Evolutionary conservation across 2,329 filamentous ascomycete species (phyloP), one percentile per base, ranked within the genome.

Genomic region (Exophiala bonariae): DNA sequence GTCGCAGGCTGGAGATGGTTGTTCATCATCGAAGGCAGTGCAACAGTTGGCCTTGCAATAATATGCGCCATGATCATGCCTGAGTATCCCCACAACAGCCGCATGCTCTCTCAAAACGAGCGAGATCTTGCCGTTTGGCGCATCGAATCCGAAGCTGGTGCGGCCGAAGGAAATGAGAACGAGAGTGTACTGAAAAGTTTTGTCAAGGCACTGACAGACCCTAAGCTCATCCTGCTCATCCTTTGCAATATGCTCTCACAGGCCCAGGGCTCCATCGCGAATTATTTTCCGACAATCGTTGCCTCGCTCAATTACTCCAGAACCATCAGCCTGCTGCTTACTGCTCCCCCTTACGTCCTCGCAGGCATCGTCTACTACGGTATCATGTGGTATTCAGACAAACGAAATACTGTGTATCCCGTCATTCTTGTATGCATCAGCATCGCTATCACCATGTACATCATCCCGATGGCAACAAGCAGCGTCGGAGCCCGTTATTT

Each of bases 241-340:
- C 34, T 46, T 7, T 17, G 22, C 28, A 20, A 34, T 19, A 16
- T 42, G n/a, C 14, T 43, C 51, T 28, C 50, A 34, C 9, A 16
- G 10, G 72, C 74, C 6, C 73, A 74, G 18, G 79, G 74, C 38
- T 79, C 79, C 6, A 78, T 85, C 14, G 83, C 80, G 28, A 83
- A 83, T 63, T 86, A 85, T 70, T 83, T 85, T 66, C 82, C 82
- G 1, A 85, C 85, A 0, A 82, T 90, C 44, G 84, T 89, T 41
- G 71, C 75, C 49, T 85, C 82, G 4, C 75, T 88, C 3, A 76
- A 79, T n/a, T 46, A 34, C 32, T 6, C 7, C 8, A 22, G 28
- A 5, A 73, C 67, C 1, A 60, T 70, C 49, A 73, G 62, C 10
- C 56, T 76, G 11, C 62, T 76, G 5, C 64, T 76, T 3, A 76